Percentiles rank a stretch among this genome's conserved stretches.
phyloP scores from a whole-genome alignment of 257 asterid genomes.

The Fraxinus pennsylvanica region DNA sequence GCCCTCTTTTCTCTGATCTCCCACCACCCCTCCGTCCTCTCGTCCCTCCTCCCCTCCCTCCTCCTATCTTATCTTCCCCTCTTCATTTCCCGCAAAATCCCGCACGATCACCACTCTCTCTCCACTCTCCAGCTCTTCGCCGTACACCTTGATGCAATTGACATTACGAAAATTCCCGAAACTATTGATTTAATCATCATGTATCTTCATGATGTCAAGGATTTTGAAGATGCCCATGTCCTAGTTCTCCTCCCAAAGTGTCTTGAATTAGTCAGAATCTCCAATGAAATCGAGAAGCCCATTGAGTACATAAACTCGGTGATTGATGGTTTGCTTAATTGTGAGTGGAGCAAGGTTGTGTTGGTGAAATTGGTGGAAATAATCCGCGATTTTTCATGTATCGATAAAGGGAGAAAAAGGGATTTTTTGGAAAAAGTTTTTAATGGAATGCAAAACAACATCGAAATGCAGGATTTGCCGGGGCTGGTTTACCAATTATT shows the following conservation, averaged over 20 bases:
- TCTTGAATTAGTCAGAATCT: slow-evolving; percentile 52
- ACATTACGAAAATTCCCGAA: slow-evolving; percentile 35
- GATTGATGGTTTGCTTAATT: slow-evolving; percentile 43
- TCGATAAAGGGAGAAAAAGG: slow-evolving; percentile 55
- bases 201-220: slow-evolving; percentile 47
- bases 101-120: slow-evolving; percentile 57
- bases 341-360: slow-evolving; percentile 65
- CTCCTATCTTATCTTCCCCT: slow-evolving; percentile 55
- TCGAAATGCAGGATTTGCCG: slow-evolving; percentile 82
- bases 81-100: slow-evolving; percentile 56
- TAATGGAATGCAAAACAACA: slow-evolving; percentile 51
- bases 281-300: slow-evolving; percentile 56
- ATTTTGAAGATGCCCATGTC: slow-evolving; percentile 60
- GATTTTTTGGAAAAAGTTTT: slow-evolving; percentile 62
- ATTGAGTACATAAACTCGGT: slow-evolving; percentile 50
- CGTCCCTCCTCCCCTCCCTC: slow-evolving; percentile 54
- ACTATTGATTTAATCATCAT: slow-evolving; percentile 42
- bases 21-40: slow-evolving; percentile 50
- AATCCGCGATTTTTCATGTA: slow-evolving; percentile 54
- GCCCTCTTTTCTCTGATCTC: slow-evolving; percentile 58
- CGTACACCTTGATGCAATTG: slow-evolving; percentile 51
- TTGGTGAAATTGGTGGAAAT: slow-evolving; percentile 72
- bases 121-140: slow-evolving; percentile 60
- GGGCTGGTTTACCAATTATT: slow-evolving; percentile 77
- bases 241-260: slow-evolving; percentile 63